A percentile compares a stretch with the other conserved stretches of the same genome.
Evolutionary conservation across 495 filamentous ascomycete genomes (phyloP).

Genomic region (Annulohypoxylon stygium): DNA sequence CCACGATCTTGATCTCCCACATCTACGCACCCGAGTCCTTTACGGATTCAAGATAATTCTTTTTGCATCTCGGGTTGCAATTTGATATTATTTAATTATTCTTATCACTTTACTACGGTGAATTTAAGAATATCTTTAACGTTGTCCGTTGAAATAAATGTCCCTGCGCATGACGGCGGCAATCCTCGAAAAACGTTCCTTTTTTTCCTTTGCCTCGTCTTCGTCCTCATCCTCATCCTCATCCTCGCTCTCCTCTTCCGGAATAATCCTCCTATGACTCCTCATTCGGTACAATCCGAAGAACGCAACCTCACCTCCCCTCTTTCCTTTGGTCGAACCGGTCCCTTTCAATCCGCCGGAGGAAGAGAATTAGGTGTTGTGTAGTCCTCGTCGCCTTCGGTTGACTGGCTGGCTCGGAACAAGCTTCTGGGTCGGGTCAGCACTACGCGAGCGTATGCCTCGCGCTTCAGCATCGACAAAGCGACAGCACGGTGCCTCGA

Average conservation of each 20-base stretch:
- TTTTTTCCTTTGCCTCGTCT: constrained; percentile 15
- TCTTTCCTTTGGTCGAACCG: constrained; percentile 12
- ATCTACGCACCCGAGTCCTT: constrained; percentile 15
- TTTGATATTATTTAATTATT: constrained; percentile 25
- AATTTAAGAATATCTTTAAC: constrained; percentile 18
- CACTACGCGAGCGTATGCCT: constrained; percentile 72
- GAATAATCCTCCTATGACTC: constrained; percentile 46
- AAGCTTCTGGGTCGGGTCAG: constrained; percentile 63
- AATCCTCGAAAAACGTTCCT: constrained; percentile 19
- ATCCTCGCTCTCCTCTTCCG: neutral
- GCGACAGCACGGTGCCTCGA: constrained; percentile 73
- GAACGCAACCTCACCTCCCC: constrained; percentile 23
- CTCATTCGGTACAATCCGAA: constrained; percentile 18
- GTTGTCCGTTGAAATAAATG: constrained; percentile 12
- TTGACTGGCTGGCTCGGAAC: constrained; percentile 65
- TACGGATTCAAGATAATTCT: constrained; percentile 20
- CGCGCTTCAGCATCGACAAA: constrained; percentile 74
- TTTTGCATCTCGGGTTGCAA: constrained; percentile 4
- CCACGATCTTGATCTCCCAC: constrained; percentile 35
- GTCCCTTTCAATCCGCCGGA: constrained; percentile 5
- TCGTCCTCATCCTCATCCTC: too few relatives aligned
- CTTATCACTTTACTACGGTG: neutral
- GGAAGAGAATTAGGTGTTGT: constrained; percentile 30
- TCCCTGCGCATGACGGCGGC: constrained; percentile 30
- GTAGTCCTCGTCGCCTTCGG: constrained; percentile 42